Evolutionary conservation across 2,329 filamentous ascomycete genomes (phyloP), one percentile per base, ranked within the genome.

Genomic region (Talaromyces verruculosus): DNA sequence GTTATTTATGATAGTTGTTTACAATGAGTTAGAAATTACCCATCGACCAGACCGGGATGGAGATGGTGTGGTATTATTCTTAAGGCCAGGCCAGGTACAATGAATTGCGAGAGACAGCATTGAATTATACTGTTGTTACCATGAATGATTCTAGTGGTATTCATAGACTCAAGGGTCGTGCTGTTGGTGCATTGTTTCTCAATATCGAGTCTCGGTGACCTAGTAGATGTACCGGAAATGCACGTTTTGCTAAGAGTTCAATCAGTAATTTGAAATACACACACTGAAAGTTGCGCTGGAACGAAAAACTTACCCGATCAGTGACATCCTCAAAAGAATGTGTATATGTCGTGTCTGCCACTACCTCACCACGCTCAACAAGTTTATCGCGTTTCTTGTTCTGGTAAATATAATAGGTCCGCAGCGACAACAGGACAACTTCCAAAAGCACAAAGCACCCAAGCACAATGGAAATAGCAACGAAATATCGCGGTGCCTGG

Each of bases 401-500:
- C 25, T 61, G 58, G 5, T 30, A 45, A 15, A 47, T 45, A 47
- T 61, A 61, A 13, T 61, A 61, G 37, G 58, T 30, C 37, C 58
- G 58, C 22, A 61, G 39, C 13, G 39, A 10, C 4, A 61, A 19
- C 25, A 61, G n/a, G 13, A 61, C 58, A 19, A 61, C 19, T 15
- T 61, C 58, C 58, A 61, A 45, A 19, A 61, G 39, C 6, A 61
- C 58, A 61, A 61, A 61, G 58, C 58, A 61, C 15, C 19, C 58
- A 11, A 61, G 39, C 6, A 61, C 58, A 35, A 45, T 22, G 2
- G 58, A 45, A 43, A 61, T 45, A 7, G 58, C 58, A 19, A 17
- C 37, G 19, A 45, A 22, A 22, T 45, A 45, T 11, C 25, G 49
- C 11, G 89, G 43, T 0, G 80, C 81, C 71, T 91, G 86, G 72